phyloP scores from a whole-genome alignment of 2,329 filamentous ascomycete genomes.

The Fusarium nygamai region DNA sequence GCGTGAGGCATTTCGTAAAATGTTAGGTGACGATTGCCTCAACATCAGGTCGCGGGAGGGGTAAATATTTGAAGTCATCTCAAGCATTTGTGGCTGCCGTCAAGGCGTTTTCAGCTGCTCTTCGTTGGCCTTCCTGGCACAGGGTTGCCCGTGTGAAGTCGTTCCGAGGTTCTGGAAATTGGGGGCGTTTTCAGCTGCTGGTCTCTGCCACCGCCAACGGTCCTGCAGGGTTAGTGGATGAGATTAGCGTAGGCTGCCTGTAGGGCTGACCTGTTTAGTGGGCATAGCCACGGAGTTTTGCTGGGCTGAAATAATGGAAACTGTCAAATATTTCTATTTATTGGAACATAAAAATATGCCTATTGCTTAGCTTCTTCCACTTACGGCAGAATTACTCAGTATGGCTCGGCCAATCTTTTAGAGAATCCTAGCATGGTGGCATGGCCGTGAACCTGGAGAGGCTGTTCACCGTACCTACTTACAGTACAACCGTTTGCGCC shows the following conservation, averaged over 20 bases:
- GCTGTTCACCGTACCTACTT: neutral
- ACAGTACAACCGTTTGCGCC: accelerated
- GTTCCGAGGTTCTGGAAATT: slow-evolving; percentile 1
- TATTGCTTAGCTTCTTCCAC: neutral
- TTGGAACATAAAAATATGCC: neutral
- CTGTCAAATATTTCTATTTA: neutral
- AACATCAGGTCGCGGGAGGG: neutral
- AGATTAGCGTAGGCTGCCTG: slow-evolving; percentile 6
- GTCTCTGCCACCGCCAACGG: slow-evolving; percentile 15
- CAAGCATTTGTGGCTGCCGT: neutral
- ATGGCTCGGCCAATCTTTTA: neutral
- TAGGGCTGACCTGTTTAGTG: slow-evolving; percentile 1
- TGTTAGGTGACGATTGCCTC: neutral
- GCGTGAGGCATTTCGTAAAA: neutral
- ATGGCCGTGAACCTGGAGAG: neutral
- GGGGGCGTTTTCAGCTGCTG: slow-evolving; percentile 4
- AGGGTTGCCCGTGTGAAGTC: slow-evolving; percentile 7
- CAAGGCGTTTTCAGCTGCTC: neutral
- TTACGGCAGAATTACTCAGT: neutral
- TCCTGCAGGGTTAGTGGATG: neutral
- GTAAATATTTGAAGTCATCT: slow-evolving; percentile 22
- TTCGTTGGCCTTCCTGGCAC: neutral
- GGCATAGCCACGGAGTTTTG: neutral
- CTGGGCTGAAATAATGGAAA: neutral
- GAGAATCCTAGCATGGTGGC: neutral